Evolutionary conservation across 345 rosid species (phyloP).

Genomic region (Angophora floribunda): DNA sequence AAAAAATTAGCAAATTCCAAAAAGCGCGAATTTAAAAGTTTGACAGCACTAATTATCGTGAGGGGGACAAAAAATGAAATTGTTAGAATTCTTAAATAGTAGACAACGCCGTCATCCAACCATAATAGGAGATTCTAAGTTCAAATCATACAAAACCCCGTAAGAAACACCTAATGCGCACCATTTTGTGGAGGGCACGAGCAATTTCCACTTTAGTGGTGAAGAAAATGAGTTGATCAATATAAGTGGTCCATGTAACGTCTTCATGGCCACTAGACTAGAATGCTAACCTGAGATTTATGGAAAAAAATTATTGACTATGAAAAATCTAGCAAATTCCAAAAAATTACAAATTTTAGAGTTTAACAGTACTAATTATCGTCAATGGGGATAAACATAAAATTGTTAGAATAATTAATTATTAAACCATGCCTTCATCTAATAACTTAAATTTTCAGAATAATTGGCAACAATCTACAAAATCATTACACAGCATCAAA

Average conservation of each 20-base stretch:
- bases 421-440: rapidly evolving
- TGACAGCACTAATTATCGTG: neutral
- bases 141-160: neutral
- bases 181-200: neutral
- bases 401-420: neutral
- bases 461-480: rapidly evolving
- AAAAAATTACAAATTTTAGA: neutral
- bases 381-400: neutral
- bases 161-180: neutral
- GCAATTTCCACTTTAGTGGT: neutral
- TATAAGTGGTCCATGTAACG: neutral
- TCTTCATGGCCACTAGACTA: neutral
- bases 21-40: neutral
- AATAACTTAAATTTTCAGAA: neutral
- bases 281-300: neutral
- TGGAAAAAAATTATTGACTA: neutral
- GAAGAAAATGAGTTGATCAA: neutral
- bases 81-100: neutral
- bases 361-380: neutral
- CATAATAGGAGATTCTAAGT: rapidly evolving
- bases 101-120: neutral
- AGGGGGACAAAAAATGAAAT: neutral
- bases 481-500: neutral
- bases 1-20: neutral
- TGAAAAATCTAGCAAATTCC: neutral